Base-by-base conservation (phyloP, 345 rosid species). In the Reutealis trisperma region DNA sequence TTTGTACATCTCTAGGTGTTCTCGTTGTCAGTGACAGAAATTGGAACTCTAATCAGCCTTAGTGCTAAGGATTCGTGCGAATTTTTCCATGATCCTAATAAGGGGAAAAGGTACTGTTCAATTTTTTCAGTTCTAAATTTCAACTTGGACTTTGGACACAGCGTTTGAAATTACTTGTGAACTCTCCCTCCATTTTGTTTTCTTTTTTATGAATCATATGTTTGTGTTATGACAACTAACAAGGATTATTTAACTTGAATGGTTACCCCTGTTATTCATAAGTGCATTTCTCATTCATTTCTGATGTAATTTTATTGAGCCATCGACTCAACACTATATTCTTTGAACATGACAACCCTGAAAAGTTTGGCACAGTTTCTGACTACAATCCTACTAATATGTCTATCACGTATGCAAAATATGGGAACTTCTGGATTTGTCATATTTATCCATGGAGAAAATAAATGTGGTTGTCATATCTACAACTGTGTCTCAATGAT, bases 1-100 rank as follows among this genome's bases (percentile, higher is more conserved):
- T 73, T 80, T 76, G 37, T 68, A 64, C 79, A 65, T 72, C 67
- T 81, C 44, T 80, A 93, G 98, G 89, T 92, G 24, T 93, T 96
- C 85, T 96, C 97, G 0, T 83, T 96, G 64, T 93, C 94, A 1
- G 90, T 96, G 80, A 83, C 90, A 57, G 96, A 95, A 86, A 88
- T 95, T 67, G 97, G 98, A 72, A 84, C 80, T 73, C 75, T 96
- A 42, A 69, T 90, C 77, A 79, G 89, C 87, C 98, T 93, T 27
- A 90, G 97, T 49, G 77, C 89, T 37, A 89, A 75, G 67, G 98
- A 88, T 71, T 90, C 96, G 5, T 92, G 93, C 62, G 97, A 95
- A 45, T 92, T 95, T 85, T 93, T 92, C 70, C 98, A 95, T 78
- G 97, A 95, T 76, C 96, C 96, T 42, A 81, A 81, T 37, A 95